Evolutionary conservation across 2,329 filamentous ascomycete species (phyloP), one percentile per base, ranked within the genome.

Genomic region (Rachicladosporium sp.): DNA sequence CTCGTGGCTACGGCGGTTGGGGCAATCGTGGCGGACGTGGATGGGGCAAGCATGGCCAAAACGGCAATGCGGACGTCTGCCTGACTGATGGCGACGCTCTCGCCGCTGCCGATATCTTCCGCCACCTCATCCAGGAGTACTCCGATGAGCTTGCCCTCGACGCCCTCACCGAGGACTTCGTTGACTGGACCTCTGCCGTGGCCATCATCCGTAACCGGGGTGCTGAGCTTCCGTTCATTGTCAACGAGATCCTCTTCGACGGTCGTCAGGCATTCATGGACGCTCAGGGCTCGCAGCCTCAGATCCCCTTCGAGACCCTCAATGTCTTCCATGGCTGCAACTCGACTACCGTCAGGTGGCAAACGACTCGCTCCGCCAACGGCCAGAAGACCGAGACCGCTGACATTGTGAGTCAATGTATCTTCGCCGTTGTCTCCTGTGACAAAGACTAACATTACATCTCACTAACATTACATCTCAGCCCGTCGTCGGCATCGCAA

Each of bases 151-250:
- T 54, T 19, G 53, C 54, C 1, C 45, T 52, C 11, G 46, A 48
- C 11, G 47, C 49, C 6, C 48, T 56, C 8, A 51, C 53, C 10
- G 48, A 48, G 31, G 52, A 55, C 48, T 56, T 54, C 35, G 40
- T 50, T 40, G 54, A 56, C 45, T 54, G 52, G 40, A 47, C 50
- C 8, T 51, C 50, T 35, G 50, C 51, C 11, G 54, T 55, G 44
- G 55, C 53, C 43, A 55, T 54, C 46, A 51, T 54, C 43, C 47
- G 47, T 43, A 54, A 54, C 44, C 44, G 46, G 13, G 51, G 51
- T 15, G 50, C 46, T 35, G 43, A 48, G 21, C 44, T 41, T 9
- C 51, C 51, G 4, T 48, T 48, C 36, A 31, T 42, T 13, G 49
- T 54, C 38, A 50, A 51, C 36, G 49, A 40, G 19, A 33, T 49